Percentiles rank a stretch among this genome's conserved stretches.
Conservation (phyloP, 2,329 filamentous ascomycete species). For the Alternaria ventricosa region DNA sequence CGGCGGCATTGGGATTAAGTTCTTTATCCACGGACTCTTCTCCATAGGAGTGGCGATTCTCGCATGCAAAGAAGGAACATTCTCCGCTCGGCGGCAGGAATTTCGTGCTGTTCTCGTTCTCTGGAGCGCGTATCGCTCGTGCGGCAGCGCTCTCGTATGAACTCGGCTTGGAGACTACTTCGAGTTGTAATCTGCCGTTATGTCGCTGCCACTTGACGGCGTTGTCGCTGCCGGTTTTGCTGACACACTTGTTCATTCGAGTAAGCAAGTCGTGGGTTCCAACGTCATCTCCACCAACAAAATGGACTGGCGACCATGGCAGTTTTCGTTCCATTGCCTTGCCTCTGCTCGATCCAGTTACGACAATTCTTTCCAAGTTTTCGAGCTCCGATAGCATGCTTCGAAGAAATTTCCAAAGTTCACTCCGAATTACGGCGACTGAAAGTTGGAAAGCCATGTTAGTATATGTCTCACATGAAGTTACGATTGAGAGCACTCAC, state of each 20-base stretch:
- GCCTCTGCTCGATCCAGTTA: slow-evolving; percentile 43
- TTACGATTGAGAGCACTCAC: not conserved
- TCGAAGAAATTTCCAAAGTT: slow-evolving; percentile 43
- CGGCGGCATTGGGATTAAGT: slow-evolving; percentile 66
- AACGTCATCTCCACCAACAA: slow-evolving; percentile 46
- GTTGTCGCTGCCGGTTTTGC: slow-evolving; percentile 27
- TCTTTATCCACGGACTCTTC: slow-evolving; percentile 21
- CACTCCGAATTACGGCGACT: slow-evolving; percentile 33
- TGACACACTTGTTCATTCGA: slow-evolving; percentile 39
- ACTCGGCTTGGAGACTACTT: slow-evolving; percentile 34
- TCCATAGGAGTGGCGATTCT: slow-evolving; percentile 29
- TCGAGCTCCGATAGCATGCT: slow-evolving; percentile 36
- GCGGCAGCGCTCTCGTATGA: slow-evolving; percentile 25
- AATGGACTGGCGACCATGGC: slow-evolving; percentile 48
- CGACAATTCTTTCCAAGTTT: slow-evolving; percentile 40
- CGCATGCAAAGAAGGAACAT: slow-evolving; percentile 33
- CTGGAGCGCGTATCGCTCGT: slow-evolving; percentile 21
- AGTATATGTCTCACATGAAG: not conserved
- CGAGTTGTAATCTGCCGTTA: slow-evolving; percentile 36
- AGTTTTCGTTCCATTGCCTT: slow-evolving; percentile 37
- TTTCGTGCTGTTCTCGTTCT: slow-evolving; percentile 20
- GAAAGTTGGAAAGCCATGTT: not conserved
- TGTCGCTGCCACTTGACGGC: slow-evolving; percentile 41
- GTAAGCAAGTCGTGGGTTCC: slow-evolving; percentile 42
- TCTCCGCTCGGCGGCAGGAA: slow-evolving; percentile 41